Evolutionary conservation across 2,329 filamentous ascomycete genomes (phyloP), one percentile per base, ranked within the genome.

Genomic region (Fusarium tupiense): DNA sequence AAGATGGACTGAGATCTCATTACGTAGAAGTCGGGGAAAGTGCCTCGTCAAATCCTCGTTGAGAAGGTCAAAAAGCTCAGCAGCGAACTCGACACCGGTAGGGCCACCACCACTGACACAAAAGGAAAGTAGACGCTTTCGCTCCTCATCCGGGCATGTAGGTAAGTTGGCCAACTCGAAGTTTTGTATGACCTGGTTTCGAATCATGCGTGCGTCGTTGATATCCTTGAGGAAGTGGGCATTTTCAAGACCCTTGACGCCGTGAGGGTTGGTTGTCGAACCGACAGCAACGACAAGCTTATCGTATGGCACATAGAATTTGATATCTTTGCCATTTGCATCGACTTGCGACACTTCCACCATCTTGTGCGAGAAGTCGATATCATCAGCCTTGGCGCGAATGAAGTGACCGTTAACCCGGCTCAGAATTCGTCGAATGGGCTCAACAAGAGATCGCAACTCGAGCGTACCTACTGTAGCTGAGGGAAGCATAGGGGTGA

Each of bases 161-260:
- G 97, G 97, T n/a, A 99, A 85, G 79, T 94, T 98, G 29, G 96
- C 95, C 41, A 92, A 86, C 82, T 99, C 96, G 67, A 99, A 89
- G 80, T 99, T 99, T 50, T 92, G 90, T 76, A 98, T 90, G 33
- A 99, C 91, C 75, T 92, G 89, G 82, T 97, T 98, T 68, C 96
- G 92, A 78, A 99, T 98, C 79, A 90, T 87, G 33, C 96, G 91
- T 11, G 97, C 96, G 81, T 99, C 96, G 70, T 93, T 92, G 76
- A 99, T 97, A 69, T 97, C 93, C 83, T 99, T 99, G 71, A 99
- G 88, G 85, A 98, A 98, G 83, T 95, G 91, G 83, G 95, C 98
- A 81, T 99, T 89, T 77, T 98, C 94, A 19, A 99, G 88, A 16
- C 96, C 96, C 81, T 96, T 95, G 65, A 99, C 97, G 52, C 97